Conservation (phyloP, 1,284 basidiomycete genomes). For the Ustilago bromivora region DNA sequence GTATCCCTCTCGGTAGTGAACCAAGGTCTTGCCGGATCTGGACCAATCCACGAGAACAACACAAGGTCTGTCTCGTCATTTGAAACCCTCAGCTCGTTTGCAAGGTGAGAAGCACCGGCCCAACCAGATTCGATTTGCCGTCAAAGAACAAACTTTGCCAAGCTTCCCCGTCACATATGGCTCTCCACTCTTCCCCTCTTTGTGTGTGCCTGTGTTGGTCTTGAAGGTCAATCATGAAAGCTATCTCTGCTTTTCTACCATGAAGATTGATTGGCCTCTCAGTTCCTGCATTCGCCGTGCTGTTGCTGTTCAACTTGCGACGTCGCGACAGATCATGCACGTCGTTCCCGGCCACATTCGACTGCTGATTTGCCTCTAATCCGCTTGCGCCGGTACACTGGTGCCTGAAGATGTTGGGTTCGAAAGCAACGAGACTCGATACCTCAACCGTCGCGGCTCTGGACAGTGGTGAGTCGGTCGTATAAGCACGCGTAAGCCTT, state of each 20-base stretch:
- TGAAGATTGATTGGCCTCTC: background rate
- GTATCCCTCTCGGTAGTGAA: slow-evolving; percentile 7
- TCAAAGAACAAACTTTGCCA: background rate
- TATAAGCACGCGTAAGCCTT: background rate
- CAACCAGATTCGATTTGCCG: slow-evolving; percentile 5
- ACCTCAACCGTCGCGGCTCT: slow-evolving; percentile 1
- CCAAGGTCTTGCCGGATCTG: slow-evolving; percentile 14
- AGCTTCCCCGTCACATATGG: background rate
- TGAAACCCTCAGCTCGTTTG: background rate
- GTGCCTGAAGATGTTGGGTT: background rate
- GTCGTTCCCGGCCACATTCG: background rate
- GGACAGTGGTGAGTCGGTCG: background rate
- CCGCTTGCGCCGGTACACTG: slow-evolving; percentile 4
- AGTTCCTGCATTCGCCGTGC: slow-evolving; percentile 4
- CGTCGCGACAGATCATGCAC: background rate
- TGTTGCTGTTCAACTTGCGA: background rate
- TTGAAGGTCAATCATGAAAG: background rate
- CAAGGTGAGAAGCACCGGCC: slow-evolving; percentile 5
- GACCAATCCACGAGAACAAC: slow-evolving; percentile 12
- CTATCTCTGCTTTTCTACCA: background rate
- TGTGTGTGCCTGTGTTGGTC: slow-evolving; percentile 1
- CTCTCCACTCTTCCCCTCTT: too few species aligned
- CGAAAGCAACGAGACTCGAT: background rate
- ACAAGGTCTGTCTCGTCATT: slow-evolving; percentile 14
- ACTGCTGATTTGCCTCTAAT: background rate